Evolutionary conservation across 257 asterid genomes (phyloP), one percentile per base, ranked within the genome.

Genomic region (Apocynum venetum): DNA sequence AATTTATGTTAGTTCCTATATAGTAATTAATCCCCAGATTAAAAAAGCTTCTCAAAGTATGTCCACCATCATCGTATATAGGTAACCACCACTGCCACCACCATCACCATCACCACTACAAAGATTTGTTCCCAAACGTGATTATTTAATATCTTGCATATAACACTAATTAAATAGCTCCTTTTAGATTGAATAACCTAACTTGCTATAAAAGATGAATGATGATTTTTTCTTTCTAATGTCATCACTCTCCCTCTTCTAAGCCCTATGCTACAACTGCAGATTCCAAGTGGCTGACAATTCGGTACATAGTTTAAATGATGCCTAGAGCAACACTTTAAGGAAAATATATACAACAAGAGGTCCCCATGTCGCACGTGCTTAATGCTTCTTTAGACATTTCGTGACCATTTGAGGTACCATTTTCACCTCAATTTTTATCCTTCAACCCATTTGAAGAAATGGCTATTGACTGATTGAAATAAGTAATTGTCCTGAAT

Each of bases 311-410:
- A 40, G 35, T 53, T 71, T 66, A 71, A 74, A 47, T n/a, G 47
- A 60, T 59, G 70, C 68, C 73, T 19, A 20, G 57, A 20, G 66
- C 25, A 51, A 65, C 43, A 48, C 46, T 60, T 47, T 25, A 11
- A 55, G 46, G 49, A 25, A 38, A 61, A 72, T 15, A 20, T 56
- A 71, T 15, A 36, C 9, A 40, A 38, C 55, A 63, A 61, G 61
- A 14, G 47, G 82, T 63, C 82, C 77, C 82, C 74, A 78, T 78
- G 49, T 15, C 17, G 63, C 72, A 61, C 74, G 61, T 78, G 77
- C 71, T 46, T 59, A 70, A 61, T 77, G 72, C 76, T 47, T 9
- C 68, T 61, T 61, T 59, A n/a, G 8, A 12, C 20, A 10, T 35
- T 14, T 64, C 10, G 19, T 64, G 70, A 36, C 47, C 70, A 65